A percentile compares a stretch with the other conserved stretches of the same genome.
phyloP scores from a whole-genome alignment of 352 stramenopile species.

The Phytophthora nicotianae region DNA sequence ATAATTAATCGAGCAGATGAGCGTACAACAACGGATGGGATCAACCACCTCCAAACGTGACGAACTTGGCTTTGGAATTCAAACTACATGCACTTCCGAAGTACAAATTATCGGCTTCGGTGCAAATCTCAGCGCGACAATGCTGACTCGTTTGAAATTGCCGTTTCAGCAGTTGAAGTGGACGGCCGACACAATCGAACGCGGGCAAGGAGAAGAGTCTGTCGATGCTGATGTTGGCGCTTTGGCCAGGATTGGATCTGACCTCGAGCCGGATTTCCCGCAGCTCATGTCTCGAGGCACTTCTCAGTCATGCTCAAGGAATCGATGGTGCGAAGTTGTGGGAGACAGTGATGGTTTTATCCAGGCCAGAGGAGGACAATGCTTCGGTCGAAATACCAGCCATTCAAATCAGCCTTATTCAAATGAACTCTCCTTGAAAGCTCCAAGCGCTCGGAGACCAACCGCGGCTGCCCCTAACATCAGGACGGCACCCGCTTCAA shows the following conservation, averaged over 20 bases:
- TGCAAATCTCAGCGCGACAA: constrained; percentile 8
- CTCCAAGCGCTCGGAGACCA: neutral
- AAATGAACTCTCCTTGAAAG: constrained; percentile 23
- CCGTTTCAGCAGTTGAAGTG: constrained; percentile 33
- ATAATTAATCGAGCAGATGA: no score
- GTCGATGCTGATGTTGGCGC: constrained; percentile 12
- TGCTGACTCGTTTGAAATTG: neutral
- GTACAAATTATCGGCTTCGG: no score
- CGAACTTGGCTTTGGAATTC: neutral
- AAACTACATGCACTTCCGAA: no score
- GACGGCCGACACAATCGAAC: constrained; percentile 21
- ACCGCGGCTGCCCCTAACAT: neutral
- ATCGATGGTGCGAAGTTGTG: neutral
- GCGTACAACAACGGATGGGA: no score
- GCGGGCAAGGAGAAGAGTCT: constrained; percentile 14
- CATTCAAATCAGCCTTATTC: neutral
- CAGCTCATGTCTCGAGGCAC: constrained; percentile 30
- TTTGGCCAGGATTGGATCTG: constrained; percentile 34
- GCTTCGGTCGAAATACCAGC: neutral
- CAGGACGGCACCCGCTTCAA: constrained; percentile 11
- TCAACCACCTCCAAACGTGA: neutral
- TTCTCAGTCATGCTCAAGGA: constrained; percentile 17
- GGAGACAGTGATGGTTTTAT: constrained; percentile 2
- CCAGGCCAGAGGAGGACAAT: no score
- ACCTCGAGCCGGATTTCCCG: constrained; percentile 31